A percentile compares a stretch with the other conserved stretches of the same genome.
Conservation (phyloP, 2,329 filamentous ascomycete species). For the Penicillium sp. region DNA sequence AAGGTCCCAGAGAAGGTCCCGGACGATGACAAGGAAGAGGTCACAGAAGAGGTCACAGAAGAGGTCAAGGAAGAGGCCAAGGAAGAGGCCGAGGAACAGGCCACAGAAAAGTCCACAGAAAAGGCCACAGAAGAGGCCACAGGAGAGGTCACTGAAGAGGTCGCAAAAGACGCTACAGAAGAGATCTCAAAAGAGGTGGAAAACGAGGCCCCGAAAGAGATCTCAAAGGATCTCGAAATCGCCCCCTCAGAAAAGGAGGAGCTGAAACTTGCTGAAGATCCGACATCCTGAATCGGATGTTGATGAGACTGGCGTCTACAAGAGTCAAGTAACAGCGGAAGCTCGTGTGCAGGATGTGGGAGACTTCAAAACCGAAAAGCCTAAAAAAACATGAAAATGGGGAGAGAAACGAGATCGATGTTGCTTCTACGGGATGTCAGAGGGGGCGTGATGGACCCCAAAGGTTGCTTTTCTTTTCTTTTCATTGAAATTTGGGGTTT, state of each 20-base stretch:
- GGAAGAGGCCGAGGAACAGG: no score
- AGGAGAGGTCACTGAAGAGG: no score
- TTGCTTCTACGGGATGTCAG: neutral
- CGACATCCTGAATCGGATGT: neutral
- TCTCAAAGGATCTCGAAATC: no score
- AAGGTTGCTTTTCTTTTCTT: neutral
- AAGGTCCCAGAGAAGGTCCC: accelerated
- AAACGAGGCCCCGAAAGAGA: neutral
- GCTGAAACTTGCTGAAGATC: neutral
- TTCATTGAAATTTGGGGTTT: neutral
- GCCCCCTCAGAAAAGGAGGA: neutral
- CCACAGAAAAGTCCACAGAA: no score
- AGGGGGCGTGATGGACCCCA: neutral
- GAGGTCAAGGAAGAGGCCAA: no score
- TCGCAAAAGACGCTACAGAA: no score
- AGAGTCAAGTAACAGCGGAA: neutral
- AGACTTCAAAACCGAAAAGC: neutral
- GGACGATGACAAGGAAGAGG: neutral
- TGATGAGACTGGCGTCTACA: neutral
- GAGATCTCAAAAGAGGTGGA: no score
- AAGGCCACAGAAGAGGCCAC: no score
- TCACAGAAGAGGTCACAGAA: neutral
- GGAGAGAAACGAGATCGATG: neutral
- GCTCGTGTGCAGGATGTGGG: neutral
- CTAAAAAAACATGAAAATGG: neutral